A percentile compares a stretch with the other conserved stretches of the same genome.
Conservation (phyloP, 306 rosid species). For the Corylus heterophylla region DNA sequence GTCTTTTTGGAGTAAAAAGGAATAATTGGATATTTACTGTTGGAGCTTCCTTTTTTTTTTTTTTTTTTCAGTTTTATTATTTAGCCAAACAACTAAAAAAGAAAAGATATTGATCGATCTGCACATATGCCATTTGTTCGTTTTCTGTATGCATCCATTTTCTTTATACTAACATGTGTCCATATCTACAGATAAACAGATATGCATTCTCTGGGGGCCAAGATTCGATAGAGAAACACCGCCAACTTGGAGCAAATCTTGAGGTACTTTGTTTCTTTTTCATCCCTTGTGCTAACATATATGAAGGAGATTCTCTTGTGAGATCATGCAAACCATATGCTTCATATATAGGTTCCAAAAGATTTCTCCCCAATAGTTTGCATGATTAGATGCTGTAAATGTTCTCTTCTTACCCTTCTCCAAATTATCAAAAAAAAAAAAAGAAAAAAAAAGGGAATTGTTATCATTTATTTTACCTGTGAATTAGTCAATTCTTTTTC, state of each 20-base stretch:
- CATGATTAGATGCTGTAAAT: background rate
- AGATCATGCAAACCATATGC: background rate
- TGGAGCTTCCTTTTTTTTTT: background rate
- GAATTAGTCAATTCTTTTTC: background rate
- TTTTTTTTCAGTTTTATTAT: background rate
- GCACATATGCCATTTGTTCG: background rate
- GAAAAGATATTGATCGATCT: background rate
- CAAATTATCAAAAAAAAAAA: no score
- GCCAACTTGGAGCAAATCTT: constrained; percentile 82
- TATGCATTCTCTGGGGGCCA: constrained; percentile 96
- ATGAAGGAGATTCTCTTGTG: background rate
- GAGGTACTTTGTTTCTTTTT: constrained; percentile 51
- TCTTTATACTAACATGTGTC: constrained; percentile 18
- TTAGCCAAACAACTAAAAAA: background rate
- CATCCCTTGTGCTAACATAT: constrained; percentile 7
- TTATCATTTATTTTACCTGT: background rate
- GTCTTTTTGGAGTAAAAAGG: background rate
- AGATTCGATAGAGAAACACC: constrained; percentile 87
- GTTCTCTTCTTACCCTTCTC: background rate
- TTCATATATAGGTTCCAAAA: background rate
- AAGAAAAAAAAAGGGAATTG: background rate
- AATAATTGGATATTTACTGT: background rate
- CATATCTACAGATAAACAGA: constrained; percentile 63
- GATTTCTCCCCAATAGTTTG: background rate
- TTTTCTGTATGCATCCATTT: background rate